Conservation (phyloP, 495 filamentous ascomycete genomes). For the Oidiodendron maius region DNA sequence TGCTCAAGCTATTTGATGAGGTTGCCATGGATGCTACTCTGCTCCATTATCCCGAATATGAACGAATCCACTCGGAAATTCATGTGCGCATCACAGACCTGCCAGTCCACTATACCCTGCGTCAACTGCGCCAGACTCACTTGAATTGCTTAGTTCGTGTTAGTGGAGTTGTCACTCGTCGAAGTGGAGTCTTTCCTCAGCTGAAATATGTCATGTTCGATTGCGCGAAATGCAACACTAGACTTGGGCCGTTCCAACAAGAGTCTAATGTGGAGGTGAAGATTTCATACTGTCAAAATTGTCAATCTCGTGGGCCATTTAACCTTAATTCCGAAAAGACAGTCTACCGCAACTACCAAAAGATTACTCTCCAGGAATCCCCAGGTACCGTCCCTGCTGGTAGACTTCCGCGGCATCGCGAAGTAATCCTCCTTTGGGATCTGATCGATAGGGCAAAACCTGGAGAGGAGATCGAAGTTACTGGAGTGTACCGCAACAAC, state of each 20-base stretch:
- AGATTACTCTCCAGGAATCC: constrained; percentile 94
- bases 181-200: constrained; percentile 97
- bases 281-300: constrained; percentile 95
- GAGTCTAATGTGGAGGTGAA: constrained; percentile 94
- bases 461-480: constrained; percentile 96
- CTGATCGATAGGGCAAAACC: constrained; percentile 96
- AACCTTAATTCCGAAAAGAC: constrained; percentile 96
- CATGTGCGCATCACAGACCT: constrained; percentile 96
- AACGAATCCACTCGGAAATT: constrained; percentile 95
- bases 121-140: constrained; percentile 91
- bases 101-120: constrained; percentile 92
- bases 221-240: constrained; percentile 87
- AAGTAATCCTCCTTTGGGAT: constrained; percentile 95
- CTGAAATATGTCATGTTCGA: constrained; percentile 97
- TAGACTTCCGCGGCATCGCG: constrained; percentile 88
- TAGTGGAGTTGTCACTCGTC: constrained; percentile 88
- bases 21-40: constrained; percentile 94
- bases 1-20: constrained; percentile 93
- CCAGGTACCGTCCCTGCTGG: constrained; percentile 96
- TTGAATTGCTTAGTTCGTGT: constrained; percentile 96
- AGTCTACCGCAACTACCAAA: constrained; percentile 99
- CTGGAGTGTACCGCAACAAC: constrained; percentile 96
- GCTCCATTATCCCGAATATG: constrained; percentile 94
- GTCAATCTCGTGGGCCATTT: constrained; percentile 93
- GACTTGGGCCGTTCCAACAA: constrained; percentile 93